These are phyloP conservation scores for Citrus glauca DNA, from an alignment of 345 rosid genomes.

Conservation along the genomic window DNA sequence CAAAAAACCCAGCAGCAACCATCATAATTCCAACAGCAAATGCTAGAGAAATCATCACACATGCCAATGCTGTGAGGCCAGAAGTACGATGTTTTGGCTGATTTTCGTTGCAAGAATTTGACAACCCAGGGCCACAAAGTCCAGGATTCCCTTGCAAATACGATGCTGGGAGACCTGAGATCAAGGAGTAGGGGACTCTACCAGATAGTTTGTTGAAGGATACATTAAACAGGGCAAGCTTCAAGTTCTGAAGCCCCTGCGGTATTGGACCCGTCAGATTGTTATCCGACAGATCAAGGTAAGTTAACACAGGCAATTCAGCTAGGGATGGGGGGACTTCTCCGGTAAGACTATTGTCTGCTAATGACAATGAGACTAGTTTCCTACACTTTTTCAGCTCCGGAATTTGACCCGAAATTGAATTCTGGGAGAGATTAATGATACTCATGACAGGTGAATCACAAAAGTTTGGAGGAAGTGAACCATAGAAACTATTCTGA, in stretches of 20 bases:
- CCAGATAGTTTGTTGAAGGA: constrained; percentile 81
- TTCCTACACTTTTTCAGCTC: constrained; percentile 77
- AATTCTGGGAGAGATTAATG: constrained; percentile 72
- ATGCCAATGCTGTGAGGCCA: constrained; percentile 38
- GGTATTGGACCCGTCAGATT: constrained; percentile 80
- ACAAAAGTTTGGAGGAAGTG: constrained; percentile 68
- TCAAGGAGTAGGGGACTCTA: constrained; percentile 57
- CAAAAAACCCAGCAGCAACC: constrained; percentile 47
- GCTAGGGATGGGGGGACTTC: constrained; percentile 70
- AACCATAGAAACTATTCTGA: constrained; percentile 58
- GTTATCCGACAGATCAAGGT: constrained; percentile 87
- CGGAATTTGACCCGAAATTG: constrained; percentile 69
- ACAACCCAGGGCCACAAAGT: constrained; percentile 84
- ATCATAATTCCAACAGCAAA: constrained; percentile 51
- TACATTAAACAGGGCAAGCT: constrained; percentile 90
- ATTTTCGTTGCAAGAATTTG: constrained; percentile 48
- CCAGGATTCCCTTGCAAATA: constrained; percentile 79
- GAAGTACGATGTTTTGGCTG: constrained; percentile 32
- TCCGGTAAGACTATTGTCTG: constrained; percentile 61
- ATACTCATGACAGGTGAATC: constrained; percentile 95
- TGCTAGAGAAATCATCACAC: constrained; percentile 60
- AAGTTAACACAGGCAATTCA: constrained; percentile 78
- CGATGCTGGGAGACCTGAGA: constrained; percentile 91
- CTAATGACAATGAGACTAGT: constrained; percentile 77
- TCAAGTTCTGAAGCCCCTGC: constrained; percentile 65